phyloP scores from a whole-genome alignment of 495 filamentous ascomycete genomes.

The Penicillium turbatum region DNA sequence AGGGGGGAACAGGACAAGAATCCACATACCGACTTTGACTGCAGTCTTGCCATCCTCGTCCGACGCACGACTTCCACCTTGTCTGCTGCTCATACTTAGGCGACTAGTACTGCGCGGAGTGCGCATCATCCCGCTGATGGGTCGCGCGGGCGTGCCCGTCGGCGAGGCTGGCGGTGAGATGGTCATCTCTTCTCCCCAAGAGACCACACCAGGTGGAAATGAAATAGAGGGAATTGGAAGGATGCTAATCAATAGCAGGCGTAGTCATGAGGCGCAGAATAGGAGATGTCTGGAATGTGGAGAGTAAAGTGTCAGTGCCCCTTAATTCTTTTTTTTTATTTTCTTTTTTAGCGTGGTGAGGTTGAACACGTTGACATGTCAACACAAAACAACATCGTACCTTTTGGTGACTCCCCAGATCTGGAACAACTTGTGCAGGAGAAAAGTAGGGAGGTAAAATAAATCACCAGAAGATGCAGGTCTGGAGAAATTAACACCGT shows the following conservation, averaged over 20 bases:
- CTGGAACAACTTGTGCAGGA: not conserved
- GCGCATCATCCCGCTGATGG: conserved; percentile 82
- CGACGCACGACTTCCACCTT: conserved; percentile 77
- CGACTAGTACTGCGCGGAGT: conserved; percentile 81
- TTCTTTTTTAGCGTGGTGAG: too few species aligned
- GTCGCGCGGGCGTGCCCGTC: conserved; percentile 57
- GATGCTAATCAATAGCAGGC: conserved; percentile 16
- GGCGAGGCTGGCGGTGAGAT: conserved; percentile 58
- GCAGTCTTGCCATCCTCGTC: conserved; percentile 93
- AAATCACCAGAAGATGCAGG: not conserved
- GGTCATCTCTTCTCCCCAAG: conserved; percentile 40
- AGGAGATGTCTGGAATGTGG: conserved; percentile 19
- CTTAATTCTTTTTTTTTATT: conserved; percentile 15
- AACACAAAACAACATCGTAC: not conserved
- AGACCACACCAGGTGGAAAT: conserved; percentile 27
- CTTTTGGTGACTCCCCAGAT: not conserved
- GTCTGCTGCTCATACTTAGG: conserved; percentile 80
- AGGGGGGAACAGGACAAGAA: not conserved
- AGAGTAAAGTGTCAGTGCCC: conserved; percentile 11
- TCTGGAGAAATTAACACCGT: conserved; percentile 4
- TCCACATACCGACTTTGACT: conserved; percentile 95
- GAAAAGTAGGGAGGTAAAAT: conserved; percentile 4
- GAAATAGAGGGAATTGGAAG: conserved; percentile 5
- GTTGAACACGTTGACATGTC: not conserved
- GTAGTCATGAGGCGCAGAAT: conserved; percentile 22